Base-by-base conservation (phyloP, 352 stramenopile species). In the Phytopythium helicoides region DNA sequence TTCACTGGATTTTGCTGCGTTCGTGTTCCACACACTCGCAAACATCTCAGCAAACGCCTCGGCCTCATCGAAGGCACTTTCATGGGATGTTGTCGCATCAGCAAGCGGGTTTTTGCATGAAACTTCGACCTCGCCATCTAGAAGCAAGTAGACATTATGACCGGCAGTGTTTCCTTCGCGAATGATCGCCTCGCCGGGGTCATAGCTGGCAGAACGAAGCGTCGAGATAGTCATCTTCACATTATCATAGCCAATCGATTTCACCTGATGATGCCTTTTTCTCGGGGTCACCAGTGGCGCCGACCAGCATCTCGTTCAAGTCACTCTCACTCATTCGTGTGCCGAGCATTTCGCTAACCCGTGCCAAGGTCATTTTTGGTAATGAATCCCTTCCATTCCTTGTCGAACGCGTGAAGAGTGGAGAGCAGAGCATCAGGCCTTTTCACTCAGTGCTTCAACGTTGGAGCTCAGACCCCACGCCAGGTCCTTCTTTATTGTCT, bases 211-310 rank as follows among this genome's bases (percentile, higher is more conserved):
- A 0, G 83, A 92, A 11, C 77, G 79, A 19, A 93, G 51, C 19
- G 78, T 89, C 18, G 76, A 92, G 34, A 93, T 93, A 5, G 76
- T 83, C 58, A 90, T 86, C 51, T 92, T 91, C 3, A 93, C 80
- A 35, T 91, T 82, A 28, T 93, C 78, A 26, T 92, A 93, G 15
- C 72, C 66, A 18, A 93, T 77, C 35, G 76, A 57, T 18, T 89
- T 57, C 22, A 87, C 67, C n/a, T 1, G 71, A 65, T 9, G 67
- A 70, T 0, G 66, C 57, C 28, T 68, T 76, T 51, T 87, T 64
- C 36, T 93, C 83, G 0, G 83, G 83, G 42, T 93, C 83, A 0
- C 83, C 83, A 2, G 76, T 88, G 1, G 78, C 69, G 5, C 80
- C 78, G 1, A 87, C 77, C n/a, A 93, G 74, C 83, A 93, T 93